Percentiles rank a stretch among this genome's conserved stretches.
Conservation (phyloP, 208 protist genomes). For the Leishmania braziliensis region DNA sequence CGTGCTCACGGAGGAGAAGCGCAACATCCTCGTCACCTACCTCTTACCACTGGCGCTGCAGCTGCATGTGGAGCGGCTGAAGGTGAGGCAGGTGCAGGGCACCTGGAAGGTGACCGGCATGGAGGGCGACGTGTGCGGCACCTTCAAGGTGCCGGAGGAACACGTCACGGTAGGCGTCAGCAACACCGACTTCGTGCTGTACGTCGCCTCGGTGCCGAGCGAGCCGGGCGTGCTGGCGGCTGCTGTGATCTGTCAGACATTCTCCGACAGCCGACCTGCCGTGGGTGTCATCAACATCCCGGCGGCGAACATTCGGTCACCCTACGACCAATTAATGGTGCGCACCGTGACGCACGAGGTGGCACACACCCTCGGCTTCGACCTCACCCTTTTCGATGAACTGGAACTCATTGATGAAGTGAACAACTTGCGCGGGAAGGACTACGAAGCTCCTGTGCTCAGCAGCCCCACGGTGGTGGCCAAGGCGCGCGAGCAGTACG, state of each 20-base stretch:
- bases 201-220: constrained; percentile 42
- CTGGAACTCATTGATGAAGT: no score
- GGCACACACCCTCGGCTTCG: constrained; percentile 86
- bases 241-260: no score
- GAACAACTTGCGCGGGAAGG: no score
- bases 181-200: constrained; percentile 55
- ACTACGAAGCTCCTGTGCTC: constrained; percentile 42
- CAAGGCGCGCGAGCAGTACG: constrained; percentile 58
- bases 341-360: constrained; percentile 68
- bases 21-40: constrained; percentile 20
- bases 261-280: no score
- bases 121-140: not conserved
- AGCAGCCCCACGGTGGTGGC: constrained; percentile 32
- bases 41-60: constrained; percentile 45
- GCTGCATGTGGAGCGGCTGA: constrained; percentile 55
- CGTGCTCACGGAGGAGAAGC: constrained; percentile 45
- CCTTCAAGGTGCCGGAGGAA: constrained; percentile 4
- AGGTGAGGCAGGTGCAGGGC: constrained; percentile 32
- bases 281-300: constrained; percentile 54
- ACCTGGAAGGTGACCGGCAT: constrained; percentile 24
- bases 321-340: not conserved
- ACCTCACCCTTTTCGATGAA: no score
- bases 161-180: constrained; percentile 45
- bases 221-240: not conserved
- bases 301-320: constrained; percentile 22